These are phyloP conservation scores for Candida railenensis DNA, from an alignment of 805 yeast genomes.

Conservation along the genomic window DNA sequence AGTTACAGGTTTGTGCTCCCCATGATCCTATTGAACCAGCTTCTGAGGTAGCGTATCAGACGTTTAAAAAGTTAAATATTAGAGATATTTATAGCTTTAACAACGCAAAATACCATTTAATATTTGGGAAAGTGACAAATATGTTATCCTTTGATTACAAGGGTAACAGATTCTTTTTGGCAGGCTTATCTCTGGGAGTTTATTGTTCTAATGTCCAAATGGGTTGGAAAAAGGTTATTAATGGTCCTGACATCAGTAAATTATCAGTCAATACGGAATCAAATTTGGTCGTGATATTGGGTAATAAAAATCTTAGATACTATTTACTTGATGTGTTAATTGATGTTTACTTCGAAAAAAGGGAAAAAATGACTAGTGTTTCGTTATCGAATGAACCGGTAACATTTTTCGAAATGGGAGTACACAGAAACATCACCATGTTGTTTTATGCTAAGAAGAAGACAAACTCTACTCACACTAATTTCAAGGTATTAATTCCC, in stretches of 20 bases:
- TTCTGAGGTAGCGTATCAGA: conserved; percentile 18
- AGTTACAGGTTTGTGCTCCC: conserved; percentile 51
- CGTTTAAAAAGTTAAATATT: conserved; percentile 14
- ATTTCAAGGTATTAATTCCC: conserved; percentile 59
- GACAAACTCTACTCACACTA: conserved; percentile 42
- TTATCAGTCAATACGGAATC: conserved; percentile 59
- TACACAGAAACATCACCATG: conserved; percentile 60
- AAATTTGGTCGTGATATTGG: conserved; percentile 56
- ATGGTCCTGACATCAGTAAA: conserved; percentile 52
- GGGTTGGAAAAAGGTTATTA: conserved; percentile 61
- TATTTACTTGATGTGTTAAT: conserved; percentile 63
- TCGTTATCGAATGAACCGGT: conserved; percentile 48
- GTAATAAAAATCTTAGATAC: conserved; percentile 59
- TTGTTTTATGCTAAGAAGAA: conserved; percentile 57
- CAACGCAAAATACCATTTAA: conserved; percentile 21
- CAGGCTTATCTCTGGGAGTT: conserved; percentile 67
- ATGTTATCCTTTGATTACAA: conserved; percentile 46
- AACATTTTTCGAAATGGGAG: conserved; percentile 65
- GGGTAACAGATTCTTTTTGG: conserved; percentile 44
- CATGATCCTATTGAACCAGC: conserved; percentile 49
- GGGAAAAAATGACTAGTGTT: conserved; percentile 44
- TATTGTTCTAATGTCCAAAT: conserved; percentile 47
- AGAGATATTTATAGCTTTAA: conserved; percentile 24
- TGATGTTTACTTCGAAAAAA: conserved; percentile 51
- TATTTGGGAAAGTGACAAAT: conserved; percentile 40